Evolutionary conservation across 106 monocot genomes (phyloP).

Genomic region (Chionographis japonica): DNA sequence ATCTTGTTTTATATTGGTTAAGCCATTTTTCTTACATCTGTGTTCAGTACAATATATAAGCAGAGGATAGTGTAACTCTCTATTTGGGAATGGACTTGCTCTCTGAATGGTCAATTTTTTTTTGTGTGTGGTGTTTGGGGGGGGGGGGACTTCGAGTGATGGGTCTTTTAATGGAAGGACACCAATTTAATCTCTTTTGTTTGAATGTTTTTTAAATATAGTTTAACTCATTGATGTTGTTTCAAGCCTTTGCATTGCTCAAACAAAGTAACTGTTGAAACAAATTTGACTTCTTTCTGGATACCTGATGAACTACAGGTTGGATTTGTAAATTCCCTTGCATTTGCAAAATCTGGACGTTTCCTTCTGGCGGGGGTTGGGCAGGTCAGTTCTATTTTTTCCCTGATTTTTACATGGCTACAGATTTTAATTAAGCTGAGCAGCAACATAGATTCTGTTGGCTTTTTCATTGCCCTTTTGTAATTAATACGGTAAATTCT

Average conservation of each 20-base stretch:
- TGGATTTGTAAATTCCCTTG: slow-evolving; percentile 87
- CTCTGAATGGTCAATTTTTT: no score
- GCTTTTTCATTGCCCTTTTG: neutral
- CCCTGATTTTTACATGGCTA: neutral
- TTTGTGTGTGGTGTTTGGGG: no score
- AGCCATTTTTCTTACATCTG: no score
- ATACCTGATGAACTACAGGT: slow-evolving; percentile 36
- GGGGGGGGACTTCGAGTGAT: no score
- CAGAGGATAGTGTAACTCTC: no score
- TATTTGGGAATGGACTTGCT: no score
- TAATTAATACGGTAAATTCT: neutral
- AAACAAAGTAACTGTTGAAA: neutral
- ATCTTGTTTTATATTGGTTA: no score
- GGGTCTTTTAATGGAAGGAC: no score
- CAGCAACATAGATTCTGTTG: neutral
- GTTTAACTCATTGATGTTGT: neutral
- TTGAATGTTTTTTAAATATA: neutral
- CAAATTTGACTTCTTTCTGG: neutral
- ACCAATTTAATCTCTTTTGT: no score
- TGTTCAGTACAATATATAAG: no score
- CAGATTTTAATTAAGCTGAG: neutral
- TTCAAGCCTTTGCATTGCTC: neutral
- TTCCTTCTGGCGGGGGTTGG: slow-evolving; percentile 91
- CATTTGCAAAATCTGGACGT: slow-evolving; percentile 87
- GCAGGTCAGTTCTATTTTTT: slow-evolving; percentile 47